Evolutionary conservation across 768 basidiomycete genomes (phyloP).

Genomic region (Hericium coralloides): DNA sequence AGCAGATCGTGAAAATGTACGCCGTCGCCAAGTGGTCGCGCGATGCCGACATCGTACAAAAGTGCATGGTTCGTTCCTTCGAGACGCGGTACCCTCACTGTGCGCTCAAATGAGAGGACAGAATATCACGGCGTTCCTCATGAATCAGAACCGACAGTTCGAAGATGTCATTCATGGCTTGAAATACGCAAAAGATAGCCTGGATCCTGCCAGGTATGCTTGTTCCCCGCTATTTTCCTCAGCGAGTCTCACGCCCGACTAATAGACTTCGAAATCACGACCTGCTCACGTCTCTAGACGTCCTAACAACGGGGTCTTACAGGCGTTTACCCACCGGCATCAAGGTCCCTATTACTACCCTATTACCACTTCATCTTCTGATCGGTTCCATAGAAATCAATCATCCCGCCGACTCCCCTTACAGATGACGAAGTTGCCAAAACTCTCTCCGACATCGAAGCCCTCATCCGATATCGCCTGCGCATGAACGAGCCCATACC

Average conservation of each 20-base stretch:
- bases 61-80: constrained; percentile 58
- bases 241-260: neutral
- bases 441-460: constrained; percentile 65
- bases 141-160: constrained; percentile 80
- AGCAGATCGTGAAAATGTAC: constrained; percentile 84
- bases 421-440: constrained; percentile 57
- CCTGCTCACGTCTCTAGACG: constrained; percentile 82
- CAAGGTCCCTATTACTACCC: constrained; percentile 46
- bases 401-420: constrained; percentile 57
- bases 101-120: constrained; percentile 21
- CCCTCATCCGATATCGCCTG: constrained; percentile 70
- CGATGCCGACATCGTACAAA: constrained; percentile 77
- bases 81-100: neutral
- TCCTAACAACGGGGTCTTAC: constrained; percentile 83
- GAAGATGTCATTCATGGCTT: constrained; percentile 57
- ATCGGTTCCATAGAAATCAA: constrained; percentile 43
- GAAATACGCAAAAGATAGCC: constrained; percentile 52
- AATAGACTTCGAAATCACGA: constrained; percentile 87
- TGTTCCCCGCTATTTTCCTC: neutral
- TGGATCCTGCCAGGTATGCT: constrained; percentile 71
- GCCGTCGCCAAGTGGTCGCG: constrained; percentile 83
- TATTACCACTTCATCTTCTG: neutral
- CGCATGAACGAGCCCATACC: constrained; percentile 75
- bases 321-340: constrained; percentile 71
- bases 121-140: constrained; percentile 84